Evolutionary conservation across 106 monocot species (phyloP), one percentile per base, ranked within the genome.

Genomic region (Apostasia shenzhenica): DNA sequence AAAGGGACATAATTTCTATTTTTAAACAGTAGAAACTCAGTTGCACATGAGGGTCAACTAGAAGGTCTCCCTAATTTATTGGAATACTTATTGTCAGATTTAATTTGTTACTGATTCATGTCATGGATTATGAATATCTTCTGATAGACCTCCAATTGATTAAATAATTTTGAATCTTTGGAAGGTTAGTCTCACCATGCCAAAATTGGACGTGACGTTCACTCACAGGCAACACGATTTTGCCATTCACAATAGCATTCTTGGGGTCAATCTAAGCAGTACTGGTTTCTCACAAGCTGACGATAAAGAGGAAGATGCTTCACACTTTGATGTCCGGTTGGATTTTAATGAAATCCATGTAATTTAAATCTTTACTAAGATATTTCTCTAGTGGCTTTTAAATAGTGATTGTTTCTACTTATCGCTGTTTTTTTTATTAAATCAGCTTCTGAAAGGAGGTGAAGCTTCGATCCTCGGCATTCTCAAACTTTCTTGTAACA

Each of bases 291-390:
- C 61, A 48, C 67, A 73, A 14, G 53, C 39, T 74, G 93, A 93
- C 55, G 82, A 85, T 76, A 74, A 76, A 38, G 92, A 66, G 59
- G 83, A 83, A 70, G 52, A 81, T 64, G 72, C 84, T 61, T 70
- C 86, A 63, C 93, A 88, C 57, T 75, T 88, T 73, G 89, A 89
- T 81, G 76, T 86, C 79, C 86, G 78, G 70, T 46, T 93, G 79
- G 83, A 89, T 75, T 84, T 93, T 13, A 89, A 83, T 75, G 93
- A 89, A 76, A 93, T 93, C 73, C 84, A 93, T 93, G 93, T 93
- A 86, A 61, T 37, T 66, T 49, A 39, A 2, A 62, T 48, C 62
- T 54, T 56, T 61, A 43, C 61, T 43, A 4, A n/a, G 5, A 43
- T 41, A 49, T 3, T 67, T 6, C 50, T 63, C 58, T 42, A 40